Conservation (phyloP, 2,329 filamentous ascomycete genomes). For the Didymosphaeria variabile region DNA sequence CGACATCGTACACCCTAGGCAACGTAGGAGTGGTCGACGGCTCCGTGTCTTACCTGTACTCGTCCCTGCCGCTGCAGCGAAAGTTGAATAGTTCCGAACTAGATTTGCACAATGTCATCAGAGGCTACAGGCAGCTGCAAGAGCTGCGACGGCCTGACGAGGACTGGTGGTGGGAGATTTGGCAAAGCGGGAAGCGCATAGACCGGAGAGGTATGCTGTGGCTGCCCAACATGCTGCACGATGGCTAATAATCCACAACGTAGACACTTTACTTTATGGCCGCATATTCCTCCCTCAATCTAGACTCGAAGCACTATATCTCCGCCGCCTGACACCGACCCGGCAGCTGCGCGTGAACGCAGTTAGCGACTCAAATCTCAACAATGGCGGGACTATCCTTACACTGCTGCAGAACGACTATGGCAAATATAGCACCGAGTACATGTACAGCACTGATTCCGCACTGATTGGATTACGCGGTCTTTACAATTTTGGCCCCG, state of each 20-base stretch:
- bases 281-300: slow-evolving; percentile 84
- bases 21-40: slow-evolving; percentile 92
- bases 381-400: slow-evolving; percentile 79
- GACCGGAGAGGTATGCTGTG: slow-evolving; percentile 56
- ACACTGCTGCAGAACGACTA: slow-evolving; percentile 81
- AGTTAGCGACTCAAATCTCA: slow-evolving; percentile 75
- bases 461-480: slow-evolving; percentile 86
- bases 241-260: slow-evolving; percentile 30
- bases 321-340: slow-evolving; percentile 79
- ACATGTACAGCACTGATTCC: slow-evolving; percentile 90
- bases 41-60: slow-evolving; percentile 96
- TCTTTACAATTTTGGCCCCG: slow-evolving; percentile 91
- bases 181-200: slow-evolving; percentile 60
- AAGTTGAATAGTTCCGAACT: slow-evolving; percentile 76
- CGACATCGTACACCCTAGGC: slow-evolving; percentile 90
- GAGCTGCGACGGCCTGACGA: slow-evolving; percentile 67
- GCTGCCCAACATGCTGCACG: slow-evolving; percentile 13
- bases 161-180: slow-evolving; percentile 62
- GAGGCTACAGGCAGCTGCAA: slow-evolving; percentile 81
- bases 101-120: slow-evolving; percentile 78
- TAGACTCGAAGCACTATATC: slow-evolving; percentile 84
- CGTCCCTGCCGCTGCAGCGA: slow-evolving; percentile 77
- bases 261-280: slow-evolving; percentile 75
- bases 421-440: slow-evolving; percentile 88
- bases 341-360: slow-evolving; percentile 82